Base-by-base conservation (phyloP, 345 rosid genomes). In the Excoecaria cochinchinensis region DNA sequence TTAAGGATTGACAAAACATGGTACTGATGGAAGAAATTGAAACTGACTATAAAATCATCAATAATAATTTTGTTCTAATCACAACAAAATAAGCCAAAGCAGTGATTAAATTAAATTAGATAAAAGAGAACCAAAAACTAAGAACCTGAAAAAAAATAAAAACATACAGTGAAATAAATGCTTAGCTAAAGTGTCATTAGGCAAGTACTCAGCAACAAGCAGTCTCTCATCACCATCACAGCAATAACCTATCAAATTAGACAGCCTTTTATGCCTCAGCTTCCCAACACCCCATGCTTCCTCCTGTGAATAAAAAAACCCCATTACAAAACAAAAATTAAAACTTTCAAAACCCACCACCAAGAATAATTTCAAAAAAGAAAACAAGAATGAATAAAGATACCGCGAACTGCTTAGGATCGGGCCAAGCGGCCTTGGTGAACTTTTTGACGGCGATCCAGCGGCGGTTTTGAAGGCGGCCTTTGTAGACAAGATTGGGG, bases 141-240 rank as follows among this genome's bases (percentile, higher is more conserved):
- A 6, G 7, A 6, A 6, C 10, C 9, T 44, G 47, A 4, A 44
- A 44, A 44, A 44, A 44, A 44, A 31, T 4, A 7, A 60, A 58
- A 19, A 80, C 90, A 51, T 76, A 96, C 99, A 90, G 79, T 93
- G 98, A 60, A 96, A 96, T 75, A 96, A 86, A 88, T 92, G 98
- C 87, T 93, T 96, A 48, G 99, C 89, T 56, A 96, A 95, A 67
- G 97, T 96, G 78, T 96, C 98, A 79, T 96, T 93, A 63, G 98
- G 92, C 99, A 96, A 92, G 84, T 82, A 92, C 80, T 96, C 98
- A 66, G 99, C 98, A 76, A 96, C 97, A 71, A 96, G 98, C 77
- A 96, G 87, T 85, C 99, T 88, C 74, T 96, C 98, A 75, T 93
- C 98, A 58, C 94, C 98, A 82, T 93, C 97, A 78, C 94, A 90